Evolutionary conservation across 495 filamentous ascomycete species (phyloP).

Genomic region (Penicillium paxilli): DNA sequence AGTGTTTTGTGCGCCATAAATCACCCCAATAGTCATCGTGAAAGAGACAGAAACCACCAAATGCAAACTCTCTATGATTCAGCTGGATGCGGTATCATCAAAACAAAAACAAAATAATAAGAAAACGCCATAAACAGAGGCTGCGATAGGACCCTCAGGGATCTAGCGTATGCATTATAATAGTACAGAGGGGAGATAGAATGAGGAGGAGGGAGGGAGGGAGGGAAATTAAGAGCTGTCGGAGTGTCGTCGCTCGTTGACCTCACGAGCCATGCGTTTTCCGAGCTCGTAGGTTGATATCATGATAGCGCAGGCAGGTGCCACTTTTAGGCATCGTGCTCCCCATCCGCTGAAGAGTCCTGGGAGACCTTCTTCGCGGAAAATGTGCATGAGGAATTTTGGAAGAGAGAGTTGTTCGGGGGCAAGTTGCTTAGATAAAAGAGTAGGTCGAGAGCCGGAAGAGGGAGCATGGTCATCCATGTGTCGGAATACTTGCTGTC

Average conservation of each 20-base stretch:
- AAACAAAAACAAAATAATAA: slow-evolving; percentile 16
- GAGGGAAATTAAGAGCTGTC: slow-evolving; percentile 21
- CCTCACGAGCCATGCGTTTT: slow-evolving; percentile 78
- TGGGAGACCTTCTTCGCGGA: slow-evolving; percentile 72
- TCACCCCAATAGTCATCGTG: slow-evolving; percentile 12
- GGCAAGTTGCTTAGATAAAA: slow-evolving; percentile 33
- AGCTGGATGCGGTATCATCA: slow-evolving; percentile 33
- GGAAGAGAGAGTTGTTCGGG: slow-evolving; percentile 76
- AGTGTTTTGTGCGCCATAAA: slow-evolving; percentile 11
- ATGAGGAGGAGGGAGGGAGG: too few relatives aligned
- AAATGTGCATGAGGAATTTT: slow-evolving; percentile 83
- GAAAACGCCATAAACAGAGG: slow-evolving; percentile 4
- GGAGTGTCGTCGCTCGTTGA: slow-evolving; percentile 65
- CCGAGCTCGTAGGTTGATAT: slow-evolving; percentile 96
- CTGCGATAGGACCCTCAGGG: slow-evolving; percentile 14
- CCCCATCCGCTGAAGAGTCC: slow-evolving; percentile 91
- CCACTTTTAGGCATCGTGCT: slow-evolving; percentile 88
- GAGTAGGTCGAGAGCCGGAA: slow-evolving; percentile 1
- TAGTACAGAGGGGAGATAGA: slow-evolving; percentile 18
- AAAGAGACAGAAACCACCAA: slow-evolving; percentile 7
- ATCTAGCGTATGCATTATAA: slow-evolving; percentile 29
- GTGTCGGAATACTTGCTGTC: slow-evolving; percentile 76
- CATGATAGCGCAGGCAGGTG: slow-evolving; percentile 99
- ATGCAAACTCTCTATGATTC: slow-evolving; percentile 30
- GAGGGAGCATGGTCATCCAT: slow-evolving; percentile 41